Evolutionary conservation across 768 basidiomycete species (phyloP).

Genomic region (Amanita exitialis): DNA sequence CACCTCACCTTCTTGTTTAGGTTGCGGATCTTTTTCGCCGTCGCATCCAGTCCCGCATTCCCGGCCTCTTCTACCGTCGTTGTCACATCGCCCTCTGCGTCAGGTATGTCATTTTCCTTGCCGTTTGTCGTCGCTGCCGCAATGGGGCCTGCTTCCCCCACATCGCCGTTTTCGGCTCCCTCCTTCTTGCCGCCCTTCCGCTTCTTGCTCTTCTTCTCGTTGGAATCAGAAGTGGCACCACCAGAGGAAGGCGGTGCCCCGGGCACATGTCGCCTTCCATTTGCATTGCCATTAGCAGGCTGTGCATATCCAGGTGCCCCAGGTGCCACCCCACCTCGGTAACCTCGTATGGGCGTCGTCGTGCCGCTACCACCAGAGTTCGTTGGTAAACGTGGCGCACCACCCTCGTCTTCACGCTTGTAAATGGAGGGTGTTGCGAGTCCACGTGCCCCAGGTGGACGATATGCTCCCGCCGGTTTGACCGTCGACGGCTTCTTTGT

Average conservation of each 20-base stretch:
- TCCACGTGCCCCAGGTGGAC: constrained; percentile 90
- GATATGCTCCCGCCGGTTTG: constrained; percentile 81
- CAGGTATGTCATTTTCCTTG: constrained; percentile 20
- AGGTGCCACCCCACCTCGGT: constrained; percentile 38
- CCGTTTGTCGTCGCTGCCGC: constrained; percentile 16
- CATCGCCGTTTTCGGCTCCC: constrained; percentile 14
- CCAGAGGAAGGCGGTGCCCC: constrained; percentile 51
- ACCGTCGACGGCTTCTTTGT: constrained; percentile 42
- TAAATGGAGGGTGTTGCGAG: constrained; percentile 81
- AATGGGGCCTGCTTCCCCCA: constrained; percentile 1
- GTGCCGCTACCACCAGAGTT: constrained; percentile 36
- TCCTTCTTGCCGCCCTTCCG: constrained; percentile 44
- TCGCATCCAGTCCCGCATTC: constrained; percentile 49
- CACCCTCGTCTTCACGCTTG: constrained; percentile 89
- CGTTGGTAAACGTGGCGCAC: constrained; percentile 36
- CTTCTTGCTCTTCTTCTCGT: constrained; percentile 40
- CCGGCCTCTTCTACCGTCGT: constrained; percentile 5
- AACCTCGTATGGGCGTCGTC: constrained; percentile 53
- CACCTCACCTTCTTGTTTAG: constrained; percentile 83
- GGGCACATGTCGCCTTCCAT: constrained; percentile 55
- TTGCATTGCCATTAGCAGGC: constrained; percentile 22
- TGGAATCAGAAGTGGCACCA: constrained; percentile 30
- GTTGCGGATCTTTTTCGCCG: constrained; percentile 90
- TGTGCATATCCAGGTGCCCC: constrained; percentile 13
- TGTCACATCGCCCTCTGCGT: constrained; percentile 13